These are phyloP conservation scores for Artomyces pyxidatus DNA, from an alignment of 768 basidiomycete genomes.

Conservation along the genomic window DNA sequence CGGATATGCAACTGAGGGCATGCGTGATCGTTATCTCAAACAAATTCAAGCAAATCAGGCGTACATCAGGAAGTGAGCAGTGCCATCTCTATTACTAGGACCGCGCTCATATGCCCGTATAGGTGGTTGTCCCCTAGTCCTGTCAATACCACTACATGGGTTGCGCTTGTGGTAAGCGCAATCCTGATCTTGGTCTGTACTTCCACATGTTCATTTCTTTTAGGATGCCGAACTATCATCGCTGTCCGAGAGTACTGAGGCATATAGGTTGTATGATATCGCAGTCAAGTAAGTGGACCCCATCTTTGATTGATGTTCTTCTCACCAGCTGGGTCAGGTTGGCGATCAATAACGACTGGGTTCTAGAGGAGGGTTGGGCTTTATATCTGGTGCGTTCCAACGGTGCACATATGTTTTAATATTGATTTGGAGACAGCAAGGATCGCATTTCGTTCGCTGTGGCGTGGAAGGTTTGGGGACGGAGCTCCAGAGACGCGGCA, in stretches of 20 bases:
- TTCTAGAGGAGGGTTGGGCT: constrained; percentile 64
- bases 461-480: constrained; percentile 59
- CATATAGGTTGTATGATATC: constrained; percentile 59
- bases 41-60: constrained; percentile 56
- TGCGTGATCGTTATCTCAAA: constrained; percentile 35
- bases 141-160: constrained; percentile 61
- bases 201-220: too few relatives aligned
- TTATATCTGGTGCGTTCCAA: constrained; percentile 44
- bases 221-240: constrained; percentile 69
- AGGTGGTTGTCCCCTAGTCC: constrained; percentile 69
- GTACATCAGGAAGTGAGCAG: constrained; percentile 52
- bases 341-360: constrained; percentile 61
- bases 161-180: constrained; percentile 57
- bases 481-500: constrained; percentile 60
- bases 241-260: constrained; percentile 43
- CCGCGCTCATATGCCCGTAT: not conserved
- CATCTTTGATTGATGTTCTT: not conserved
- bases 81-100: not conserved
- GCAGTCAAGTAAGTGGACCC: constrained; percentile 46
- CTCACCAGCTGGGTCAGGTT: constrained; percentile 30
- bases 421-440: constrained; percentile 43
- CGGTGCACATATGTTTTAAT: not conserved
- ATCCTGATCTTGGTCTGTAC: too few relatives aligned
- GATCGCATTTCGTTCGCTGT: constrained; percentile 56
- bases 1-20: constrained; percentile 28